Evolutionary conservation across 192 early-diverging fungal species (phyloP).

Genomic region (Coemansia sp.): DNA sequence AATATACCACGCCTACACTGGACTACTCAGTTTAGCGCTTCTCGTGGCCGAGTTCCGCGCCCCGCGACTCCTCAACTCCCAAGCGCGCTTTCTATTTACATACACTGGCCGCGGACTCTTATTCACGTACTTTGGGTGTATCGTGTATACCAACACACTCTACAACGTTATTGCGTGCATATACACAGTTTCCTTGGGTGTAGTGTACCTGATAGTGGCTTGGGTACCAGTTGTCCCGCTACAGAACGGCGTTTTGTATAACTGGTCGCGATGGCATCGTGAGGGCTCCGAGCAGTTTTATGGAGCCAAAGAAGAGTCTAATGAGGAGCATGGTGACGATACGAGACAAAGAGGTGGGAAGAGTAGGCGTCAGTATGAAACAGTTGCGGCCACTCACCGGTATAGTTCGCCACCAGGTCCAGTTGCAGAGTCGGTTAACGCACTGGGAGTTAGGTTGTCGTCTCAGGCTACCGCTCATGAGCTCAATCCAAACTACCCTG

Average conservation of each 20-base stretch:
- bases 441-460: not conserved
- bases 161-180: slow-evolving; percentile 59
- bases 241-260: slow-evolving; percentile 47
- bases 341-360: not conserved
- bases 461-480: slow-evolving; percentile 21
- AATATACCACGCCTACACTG: slow-evolving; percentile 58
- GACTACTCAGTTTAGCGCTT: slow-evolving; percentile 46
- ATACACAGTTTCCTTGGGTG: slow-evolving; percentile 54
- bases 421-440: not conserved
- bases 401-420: not conserved
- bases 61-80: slow-evolving; percentile 47
- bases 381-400: not conserved
- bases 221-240: slow-evolving; percentile 53
- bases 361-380: not conserved
- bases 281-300: slow-evolving; percentile 32
- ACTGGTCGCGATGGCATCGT: slow-evolving; percentile 44
- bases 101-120: slow-evolving; percentile 63
- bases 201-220: slow-evolving; percentile 58
- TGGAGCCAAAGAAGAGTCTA: not conserved
- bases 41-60: slow-evolving; percentile 57
- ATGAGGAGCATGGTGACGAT: not conserved
- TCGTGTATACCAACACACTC: slow-evolving; percentile 49
- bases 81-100: slow-evolving; percentile 60
- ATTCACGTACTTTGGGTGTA: slow-evolving; percentile 63
- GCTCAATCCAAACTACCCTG: slow-evolving; percentile 14